These are phyloP conservation scores for Penicillium cinerascens DNA, from an alignment of 495 filamentous ascomycete genomes.

Conservation along the genomic window DNA sequence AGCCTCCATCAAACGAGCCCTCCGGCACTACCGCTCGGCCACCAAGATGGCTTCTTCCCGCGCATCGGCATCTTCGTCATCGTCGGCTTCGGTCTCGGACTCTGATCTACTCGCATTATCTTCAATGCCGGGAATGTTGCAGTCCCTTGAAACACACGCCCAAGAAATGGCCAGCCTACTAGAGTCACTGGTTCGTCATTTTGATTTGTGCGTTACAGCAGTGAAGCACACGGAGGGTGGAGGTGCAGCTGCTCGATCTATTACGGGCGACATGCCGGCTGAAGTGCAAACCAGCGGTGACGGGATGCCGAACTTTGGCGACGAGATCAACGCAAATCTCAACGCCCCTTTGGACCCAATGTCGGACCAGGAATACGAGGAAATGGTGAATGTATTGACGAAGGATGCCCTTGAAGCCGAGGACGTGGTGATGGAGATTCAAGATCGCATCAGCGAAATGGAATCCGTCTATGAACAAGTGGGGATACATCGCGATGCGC, in stretches of 20 bases:
- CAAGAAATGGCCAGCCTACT: constrained; percentile 79
- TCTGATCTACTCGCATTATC: constrained; percentile 39
- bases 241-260: constrained; percentile 61
- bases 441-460: constrained; percentile 71
- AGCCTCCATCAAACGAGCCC: constrained; percentile 55
- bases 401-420: constrained; percentile 85
- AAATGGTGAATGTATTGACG: constrained; percentile 78
- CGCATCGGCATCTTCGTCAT: constrained; percentile 38
- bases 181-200: constrained; percentile 82
- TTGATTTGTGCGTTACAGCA: constrained; percentile 90
- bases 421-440: constrained; percentile 82
- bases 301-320: constrained; percentile 54
- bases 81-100: constrained; percentile 32
- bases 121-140: constrained; percentile 64
- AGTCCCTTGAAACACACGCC: constrained; percentile 70
- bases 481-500: constrained; percentile 49
- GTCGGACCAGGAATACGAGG: constrained; percentile 67
- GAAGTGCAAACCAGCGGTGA: constrained; percentile 51
- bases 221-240: constrained; percentile 92
- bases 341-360: constrained; percentile 63
- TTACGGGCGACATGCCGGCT: constrained; percentile 57
- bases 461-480: constrained; percentile 56
- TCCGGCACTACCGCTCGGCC: constrained; percentile 43
- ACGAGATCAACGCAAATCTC: constrained; percentile 50
- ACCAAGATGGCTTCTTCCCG: constrained; percentile 41